Evolutionary conservation across 169 alveolate genomes (phyloP).

Genomic region (Theileria orientalis): DNA sequence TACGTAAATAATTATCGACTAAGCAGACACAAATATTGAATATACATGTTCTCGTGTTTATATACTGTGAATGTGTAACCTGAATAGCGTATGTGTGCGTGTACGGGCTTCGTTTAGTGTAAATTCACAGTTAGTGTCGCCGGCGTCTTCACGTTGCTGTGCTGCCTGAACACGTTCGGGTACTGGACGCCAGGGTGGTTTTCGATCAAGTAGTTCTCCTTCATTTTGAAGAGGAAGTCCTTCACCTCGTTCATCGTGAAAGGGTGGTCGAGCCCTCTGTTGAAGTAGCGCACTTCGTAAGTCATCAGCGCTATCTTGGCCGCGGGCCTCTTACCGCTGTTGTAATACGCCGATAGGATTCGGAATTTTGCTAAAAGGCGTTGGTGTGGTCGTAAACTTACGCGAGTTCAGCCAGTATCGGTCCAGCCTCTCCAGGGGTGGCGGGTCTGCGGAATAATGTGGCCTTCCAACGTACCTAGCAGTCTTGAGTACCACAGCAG

Average conservation of each 20-base stretch:
- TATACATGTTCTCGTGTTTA: too few relatives aligned
- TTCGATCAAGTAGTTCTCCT: slow-evolving; percentile 81
- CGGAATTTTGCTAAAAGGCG: slow-evolving; percentile 71
- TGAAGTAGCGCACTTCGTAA: slow-evolving; percentile 82
- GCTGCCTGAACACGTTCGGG: slow-evolving; percentile 86
- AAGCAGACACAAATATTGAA: too few relatives aligned
- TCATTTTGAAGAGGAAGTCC: slow-evolving; percentile 79
- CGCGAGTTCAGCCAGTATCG: slow-evolving; percentile 84
- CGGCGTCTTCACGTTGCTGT: slow-evolving; percentile 74
- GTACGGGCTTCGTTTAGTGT: too few relatives aligned
- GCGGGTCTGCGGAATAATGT: slow-evolving; percentile 68
- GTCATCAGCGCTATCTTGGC: slow-evolving; percentile 80
- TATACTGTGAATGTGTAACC: too few relatives aligned
- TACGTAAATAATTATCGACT: too few relatives aligned
- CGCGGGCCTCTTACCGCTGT: slow-evolving; percentile 85
- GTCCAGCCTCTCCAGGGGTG: slow-evolving; percentile 84
- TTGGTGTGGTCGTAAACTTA: slow-evolving; percentile 25
- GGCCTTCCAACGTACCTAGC: slow-evolving; percentile 60
- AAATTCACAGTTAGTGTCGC: slow-evolving; percentile 72
- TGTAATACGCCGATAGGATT: slow-evolving; percentile 82
- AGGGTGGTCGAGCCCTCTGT: slow-evolving; percentile 85
- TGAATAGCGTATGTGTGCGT: too few relatives aligned
- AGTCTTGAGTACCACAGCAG: slow-evolving; percentile 80
- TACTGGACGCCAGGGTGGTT: slow-evolving; percentile 83
- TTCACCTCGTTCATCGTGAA: slow-evolving; percentile 82